Evolutionary conservation across 2,329 filamentous ascomycete genomes (phyloP).

Genomic region (Diaporthe sp.): DNA sequence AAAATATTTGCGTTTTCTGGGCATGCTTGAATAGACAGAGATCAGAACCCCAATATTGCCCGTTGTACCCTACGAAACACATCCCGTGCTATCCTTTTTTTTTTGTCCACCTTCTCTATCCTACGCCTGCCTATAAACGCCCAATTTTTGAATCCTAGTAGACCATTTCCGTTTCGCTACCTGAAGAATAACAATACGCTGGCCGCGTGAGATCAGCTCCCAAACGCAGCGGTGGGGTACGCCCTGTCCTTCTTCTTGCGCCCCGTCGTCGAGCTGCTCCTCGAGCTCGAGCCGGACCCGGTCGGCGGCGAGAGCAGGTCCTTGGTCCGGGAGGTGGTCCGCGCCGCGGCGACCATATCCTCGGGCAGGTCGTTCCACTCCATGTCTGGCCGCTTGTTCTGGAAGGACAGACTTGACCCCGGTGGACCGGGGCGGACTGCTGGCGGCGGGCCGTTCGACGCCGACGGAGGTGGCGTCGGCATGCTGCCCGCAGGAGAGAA

Average conservation of each 20-base stretch:
- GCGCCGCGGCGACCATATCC: constrained; percentile 62
- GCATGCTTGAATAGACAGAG: not conserved
- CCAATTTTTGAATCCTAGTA: not conserved
- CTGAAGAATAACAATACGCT: not conserved
- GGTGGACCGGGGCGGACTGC: constrained; percentile 41
- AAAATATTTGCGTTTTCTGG: not conserved
- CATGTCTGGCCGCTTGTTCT: constrained; percentile 68
- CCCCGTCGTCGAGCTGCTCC: constrained; percentile 61
- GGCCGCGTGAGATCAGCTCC: constrained; percentile 47
- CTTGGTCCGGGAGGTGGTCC: constrained; percentile 40
- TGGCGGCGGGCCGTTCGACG: constrained; percentile 28
- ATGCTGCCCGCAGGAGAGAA: constrained; percentile 32
- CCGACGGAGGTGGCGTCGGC: constrained; percentile 28
- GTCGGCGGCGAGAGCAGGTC: constrained; percentile 43
- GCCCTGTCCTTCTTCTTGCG: constrained; percentile 70
- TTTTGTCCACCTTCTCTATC: constrained; percentile 1
- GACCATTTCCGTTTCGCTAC: not conserved
- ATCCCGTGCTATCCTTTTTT: not conserved
- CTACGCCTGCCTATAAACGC: constrained; percentile 8
- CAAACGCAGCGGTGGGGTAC: constrained; percentile 74
- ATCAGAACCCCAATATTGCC: not conserved
- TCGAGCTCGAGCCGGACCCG: constrained; percentile 63
- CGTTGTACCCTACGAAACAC: not conserved
- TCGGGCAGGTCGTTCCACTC: constrained; percentile 77
- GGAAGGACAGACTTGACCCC: constrained; percentile 62